phyloP scores from a whole-genome alignment of 2,329 filamentous ascomycete species.

The Colletotrichum sojae region DNA sequence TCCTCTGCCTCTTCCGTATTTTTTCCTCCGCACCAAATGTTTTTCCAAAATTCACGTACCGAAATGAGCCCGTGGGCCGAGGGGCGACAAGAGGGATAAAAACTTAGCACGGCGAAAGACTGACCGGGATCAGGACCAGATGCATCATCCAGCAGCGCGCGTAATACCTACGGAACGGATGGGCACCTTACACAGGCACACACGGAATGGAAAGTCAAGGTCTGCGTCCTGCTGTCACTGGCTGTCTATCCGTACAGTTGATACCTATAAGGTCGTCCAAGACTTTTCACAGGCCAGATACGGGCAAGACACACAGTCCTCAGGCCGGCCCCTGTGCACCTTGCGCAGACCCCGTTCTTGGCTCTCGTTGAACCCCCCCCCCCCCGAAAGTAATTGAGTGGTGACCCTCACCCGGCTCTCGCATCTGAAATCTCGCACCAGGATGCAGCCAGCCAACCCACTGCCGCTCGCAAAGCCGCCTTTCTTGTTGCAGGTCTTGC shows the following conservation, averaged over 20 bases:
- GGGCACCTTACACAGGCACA: too few relatives aligned
- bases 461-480: constrained; percentile 33
- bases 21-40: constrained; percentile 16
- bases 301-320: constrained; percentile 27
- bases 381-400: not conserved
- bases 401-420: constrained; percentile 25
- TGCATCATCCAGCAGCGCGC: too few relatives aligned
- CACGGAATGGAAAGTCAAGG: too few relatives aligned
- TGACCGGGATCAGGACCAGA: not conserved
- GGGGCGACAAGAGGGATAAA: constrained; percentile 13
- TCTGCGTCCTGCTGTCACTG: not conserved
- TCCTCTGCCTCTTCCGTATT: not conserved
- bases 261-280: constrained; percentile 36
- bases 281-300: constrained; percentile 32
- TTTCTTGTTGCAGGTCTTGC: constrained; percentile 30
- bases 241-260: too few relatives aligned
- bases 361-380: constrained; percentile 28
- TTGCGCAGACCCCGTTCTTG: constrained; percentile 39
- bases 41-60: constrained; percentile 10
- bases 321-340: constrained; percentile 35
- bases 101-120: constrained; percentile 1
- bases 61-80: constrained; percentile 27
- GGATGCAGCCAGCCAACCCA: constrained; percentile 35
- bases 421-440: constrained; percentile 36
- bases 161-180: too few relatives aligned